Percentiles rank a stretch among this genome's conserved stretches.
These are phyloP conservation scores for Calonectria honghensis DNA, from an alignment of 2,329 filamentous ascomycete genomes.

Conservation along the genomic window DNA sequence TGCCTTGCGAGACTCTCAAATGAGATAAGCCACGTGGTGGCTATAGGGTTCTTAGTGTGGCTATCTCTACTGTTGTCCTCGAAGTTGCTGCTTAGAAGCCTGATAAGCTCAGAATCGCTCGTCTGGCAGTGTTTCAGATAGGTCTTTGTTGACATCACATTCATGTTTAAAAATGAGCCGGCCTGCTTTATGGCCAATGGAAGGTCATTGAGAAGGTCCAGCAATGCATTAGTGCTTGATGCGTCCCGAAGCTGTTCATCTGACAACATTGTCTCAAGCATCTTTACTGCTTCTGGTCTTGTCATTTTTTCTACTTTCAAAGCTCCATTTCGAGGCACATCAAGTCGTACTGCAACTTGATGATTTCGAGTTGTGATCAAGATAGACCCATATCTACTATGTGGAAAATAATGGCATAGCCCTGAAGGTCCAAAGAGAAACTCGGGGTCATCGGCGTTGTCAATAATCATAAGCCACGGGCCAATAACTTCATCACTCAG, in stretches of 20 bases:
- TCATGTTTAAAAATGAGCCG: slow-evolving; percentile 60
- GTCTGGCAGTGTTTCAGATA: slow-evolving; percentile 55
- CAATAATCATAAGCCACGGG: slow-evolving; percentile 66
- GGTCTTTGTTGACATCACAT: slow-evolving; percentile 40
- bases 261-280: slow-evolving; percentile 48
- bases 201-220: slow-evolving; percentile 56
- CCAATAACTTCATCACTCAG: slow-evolving; percentile 32
- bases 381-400: slow-evolving; percentile 41
- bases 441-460: slow-evolving; percentile 65
- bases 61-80: slow-evolving; percentile 55
- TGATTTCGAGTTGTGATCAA: slow-evolving; percentile 51
- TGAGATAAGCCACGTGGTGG: slow-evolving; percentile 60
- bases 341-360: slow-evolving; percentile 33
- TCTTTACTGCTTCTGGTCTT: slow-evolving; percentile 45
- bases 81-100: slow-evolving; percentile 57
- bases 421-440: slow-evolving; percentile 52
- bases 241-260: slow-evolving; percentile 46
- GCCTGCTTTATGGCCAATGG: slow-evolving; percentile 62
- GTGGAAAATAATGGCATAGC: slow-evolving; percentile 57
- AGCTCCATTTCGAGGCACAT: neutral
- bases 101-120: slow-evolving; percentile 47
- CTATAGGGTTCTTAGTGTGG: slow-evolving; percentile 53
- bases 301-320: slow-evolving; percentile 44
- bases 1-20: slow-evolving; percentile 56
- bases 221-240: slow-evolving; percentile 47